These are phyloP conservation scores for Tranzscheliella williamsii DNA, from an alignment of 1,284 basidiomycete genomes.

Conservation along the genomic window DNA sequence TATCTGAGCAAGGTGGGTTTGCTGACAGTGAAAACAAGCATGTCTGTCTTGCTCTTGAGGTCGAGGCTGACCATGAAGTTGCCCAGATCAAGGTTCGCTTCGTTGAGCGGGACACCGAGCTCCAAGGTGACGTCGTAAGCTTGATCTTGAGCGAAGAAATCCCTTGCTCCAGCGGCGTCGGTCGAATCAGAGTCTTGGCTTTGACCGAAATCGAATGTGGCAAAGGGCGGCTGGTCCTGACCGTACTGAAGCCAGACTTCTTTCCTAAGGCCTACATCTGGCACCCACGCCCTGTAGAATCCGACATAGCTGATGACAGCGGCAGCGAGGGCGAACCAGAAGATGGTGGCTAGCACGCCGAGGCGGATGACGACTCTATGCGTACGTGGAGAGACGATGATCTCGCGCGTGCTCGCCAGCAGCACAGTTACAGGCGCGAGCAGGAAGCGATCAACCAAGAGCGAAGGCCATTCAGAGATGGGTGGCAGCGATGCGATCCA, in stretches of 20 bases:
- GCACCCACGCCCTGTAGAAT: conserved; percentile 59
- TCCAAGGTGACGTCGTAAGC: conserved; percentile 58
- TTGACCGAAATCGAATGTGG: conserved; percentile 29
- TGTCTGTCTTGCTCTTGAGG: conserved; percentile 24
- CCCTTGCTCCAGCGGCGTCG: conserved; percentile 14
- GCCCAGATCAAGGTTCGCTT: conserved; percentile 53
- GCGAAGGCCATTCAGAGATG: conserved; percentile 39
- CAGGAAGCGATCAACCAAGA: conserved; percentile 26
- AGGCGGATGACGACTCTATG: conserved; percentile 55
- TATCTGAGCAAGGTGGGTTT: conserved; percentile 34
- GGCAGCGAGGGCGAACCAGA: conserved; percentile 40
- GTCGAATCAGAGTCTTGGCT: neutral
- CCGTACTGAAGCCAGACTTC: conserved; percentile 56
- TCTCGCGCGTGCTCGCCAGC: conserved; percentile 19
- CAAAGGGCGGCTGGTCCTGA: conserved; percentile 16
- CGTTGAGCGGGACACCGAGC: conserved; percentile 49
- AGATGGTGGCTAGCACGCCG: conserved; percentile 47
- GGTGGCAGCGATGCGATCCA: conserved; percentile 42
- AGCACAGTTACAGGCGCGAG: conserved; percentile 34
- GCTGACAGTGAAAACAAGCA: conserved; percentile 28
- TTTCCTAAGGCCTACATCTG: conserved; percentile 43
- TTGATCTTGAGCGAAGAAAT: conserved; percentile 51
- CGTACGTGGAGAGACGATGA: conserved; percentile 51
- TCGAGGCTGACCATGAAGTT: conserved; percentile 56
- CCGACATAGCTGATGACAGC: conserved; percentile 55